These are phyloP conservation scores for Cyclotella sp. DNA, from an alignment of 108 stramenopile species.

Conservation along the genomic window DNA sequence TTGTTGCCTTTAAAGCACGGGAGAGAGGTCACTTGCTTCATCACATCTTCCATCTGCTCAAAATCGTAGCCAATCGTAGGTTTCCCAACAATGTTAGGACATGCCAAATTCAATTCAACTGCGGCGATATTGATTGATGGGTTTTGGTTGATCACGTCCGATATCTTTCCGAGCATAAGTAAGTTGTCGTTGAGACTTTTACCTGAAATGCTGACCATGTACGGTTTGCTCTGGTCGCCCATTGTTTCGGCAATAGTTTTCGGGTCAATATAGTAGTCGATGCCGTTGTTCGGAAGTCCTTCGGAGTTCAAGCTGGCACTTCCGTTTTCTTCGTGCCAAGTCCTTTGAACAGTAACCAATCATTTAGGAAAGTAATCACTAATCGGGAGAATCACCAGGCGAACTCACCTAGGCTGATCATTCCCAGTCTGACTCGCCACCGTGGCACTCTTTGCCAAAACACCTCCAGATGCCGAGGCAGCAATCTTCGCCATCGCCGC, in stretches of 20 bases:
- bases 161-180: slow-evolving; percentile 76
- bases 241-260: slow-evolving; percentile 76
- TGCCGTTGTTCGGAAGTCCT: slow-evolving; percentile 91
- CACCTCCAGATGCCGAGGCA: slow-evolving; percentile 65
- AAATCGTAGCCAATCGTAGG: slow-evolving; percentile 94
- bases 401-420: slow-evolving; percentile 71
- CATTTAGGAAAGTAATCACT: background rate
- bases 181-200: slow-evolving; percentile 85
- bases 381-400: background rate
- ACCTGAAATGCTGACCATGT: slow-evolving; percentile 90
- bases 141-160: slow-evolving; percentile 28
- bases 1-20: slow-evolving; percentile 37
- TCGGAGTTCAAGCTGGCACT: slow-evolving; percentile 85
- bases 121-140: slow-evolving; percentile 57
- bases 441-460: slow-evolving; percentile 89
- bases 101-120: slow-evolving; percentile 92
- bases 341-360: slow-evolving; percentile 15
- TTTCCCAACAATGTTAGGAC: slow-evolving; percentile 94
- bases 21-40: slow-evolving; percentile 60
- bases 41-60: slow-evolving; percentile 83
- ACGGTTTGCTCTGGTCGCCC: slow-evolving; percentile 71
- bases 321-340: slow-evolving; percentile 56
- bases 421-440: slow-evolving; percentile 77
- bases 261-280: slow-evolving; percentile 86
- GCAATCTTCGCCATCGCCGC: slow-evolving; percentile 88